These are phyloP conservation scores for Pouteria campechiana DNA, from an alignment of 179 eudicot species.

Conservation along the genomic window DNA sequence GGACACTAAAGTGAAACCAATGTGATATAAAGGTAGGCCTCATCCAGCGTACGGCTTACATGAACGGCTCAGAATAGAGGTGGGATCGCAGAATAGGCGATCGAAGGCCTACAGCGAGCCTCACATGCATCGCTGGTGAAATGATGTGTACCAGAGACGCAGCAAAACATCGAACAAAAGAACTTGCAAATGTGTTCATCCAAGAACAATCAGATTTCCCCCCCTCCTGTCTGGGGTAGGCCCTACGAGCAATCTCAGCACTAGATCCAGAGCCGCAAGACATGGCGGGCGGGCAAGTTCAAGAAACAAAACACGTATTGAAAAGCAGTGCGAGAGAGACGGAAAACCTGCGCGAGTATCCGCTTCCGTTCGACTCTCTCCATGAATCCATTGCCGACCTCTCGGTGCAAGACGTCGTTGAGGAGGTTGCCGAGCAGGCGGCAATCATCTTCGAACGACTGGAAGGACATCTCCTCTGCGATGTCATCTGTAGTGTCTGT, in stretches of 20 bases:
- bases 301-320: neutral
- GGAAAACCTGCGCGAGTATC: conserved; percentile 61
- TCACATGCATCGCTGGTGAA: too few relatives aligned
- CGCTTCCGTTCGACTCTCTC: conserved; percentile 50
- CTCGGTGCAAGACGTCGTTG: conserved; percentile 64
- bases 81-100: too few relatives aligned
- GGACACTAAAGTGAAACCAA: too few relatives aligned
- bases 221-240: too few relatives aligned
- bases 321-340: neutral
- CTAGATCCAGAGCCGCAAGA: neutral
- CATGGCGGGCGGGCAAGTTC: neutral
- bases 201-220: too few relatives aligned
- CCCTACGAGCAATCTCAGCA: too few relatives aligned
- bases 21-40: too few relatives aligned
- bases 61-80: too few relatives aligned
- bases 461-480: conserved; percentile 86
- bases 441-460: conserved; percentile 76
- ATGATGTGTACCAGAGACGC: too few relatives aligned
- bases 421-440: conserved; percentile 62
- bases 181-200: neutral
- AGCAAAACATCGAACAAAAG: neutral
- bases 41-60: too few relatives aligned
- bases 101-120: too few relatives aligned
- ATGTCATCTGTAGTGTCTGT: conserved; percentile 84
- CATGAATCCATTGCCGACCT: conserved; percentile 47